A percentile compares a stretch with the other conserved stretches of the same genome.
These are phyloP conservation scores for Blastocystis hominis DNA, from an alignment of 352 stramenopile species.

Conservation along the genomic window DNA sequence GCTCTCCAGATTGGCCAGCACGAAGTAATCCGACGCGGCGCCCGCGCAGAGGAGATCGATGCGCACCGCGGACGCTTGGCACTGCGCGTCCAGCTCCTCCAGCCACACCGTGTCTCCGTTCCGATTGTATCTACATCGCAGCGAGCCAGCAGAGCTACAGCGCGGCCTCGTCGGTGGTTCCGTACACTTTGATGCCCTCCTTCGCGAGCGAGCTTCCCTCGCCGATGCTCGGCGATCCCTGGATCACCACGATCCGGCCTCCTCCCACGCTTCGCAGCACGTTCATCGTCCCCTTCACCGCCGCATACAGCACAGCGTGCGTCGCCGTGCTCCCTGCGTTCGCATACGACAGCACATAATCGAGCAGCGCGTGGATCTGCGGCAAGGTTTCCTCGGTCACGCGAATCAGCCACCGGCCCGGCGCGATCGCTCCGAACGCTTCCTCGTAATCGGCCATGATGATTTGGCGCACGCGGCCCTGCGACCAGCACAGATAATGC, in stretches of 20 bases:
- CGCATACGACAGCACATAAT: not conserved
- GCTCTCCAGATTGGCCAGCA: not conserved
- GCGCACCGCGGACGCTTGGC: not conserved
- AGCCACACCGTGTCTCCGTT: not conserved
- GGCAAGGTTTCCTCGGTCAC: not conserved
- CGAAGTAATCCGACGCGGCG: not conserved
- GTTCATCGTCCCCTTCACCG: not conserved
- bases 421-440: not conserved
- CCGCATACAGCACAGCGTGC: not conserved
- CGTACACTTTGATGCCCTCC: not conserved
- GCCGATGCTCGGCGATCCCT: not conserved
- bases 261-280: not conserved
- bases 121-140: not conserved
- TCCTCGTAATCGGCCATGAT: constrained; percentile 18
- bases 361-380: not conserved
- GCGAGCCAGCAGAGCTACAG: not conserved
- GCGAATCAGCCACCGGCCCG: not conserved
- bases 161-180: not conserved
- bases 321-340: not conserved
- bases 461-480: not conserved
- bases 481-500: not conserved
- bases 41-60: not conserved
- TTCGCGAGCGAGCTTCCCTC: not conserved
- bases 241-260: not conserved
- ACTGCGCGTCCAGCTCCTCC: not conserved